Evolutionary conservation across 768 basidiomycete genomes (phyloP).

Genomic region (Fomitopsis serialis): DNA sequence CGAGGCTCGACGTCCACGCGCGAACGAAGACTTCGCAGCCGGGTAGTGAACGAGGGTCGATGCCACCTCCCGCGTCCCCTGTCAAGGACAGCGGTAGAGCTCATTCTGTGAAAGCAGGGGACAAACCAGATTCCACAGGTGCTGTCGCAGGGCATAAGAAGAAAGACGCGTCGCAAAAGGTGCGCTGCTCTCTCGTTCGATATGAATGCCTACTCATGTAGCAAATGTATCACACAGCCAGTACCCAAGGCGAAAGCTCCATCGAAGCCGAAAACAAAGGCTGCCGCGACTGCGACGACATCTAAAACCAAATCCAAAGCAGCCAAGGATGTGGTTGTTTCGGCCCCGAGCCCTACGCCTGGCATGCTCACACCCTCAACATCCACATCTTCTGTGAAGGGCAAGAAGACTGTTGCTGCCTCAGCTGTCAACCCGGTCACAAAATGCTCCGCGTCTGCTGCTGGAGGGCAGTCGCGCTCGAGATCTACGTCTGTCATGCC

Average conservation of each 20-base stretch:
- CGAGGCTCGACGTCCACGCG: constrained; percentile 7
- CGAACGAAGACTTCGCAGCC: constrained; percentile 11
- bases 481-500: constrained; percentile 71
- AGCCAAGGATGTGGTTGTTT: constrained; percentile 14
- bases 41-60: constrained; percentile 43
- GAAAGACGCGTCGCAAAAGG: constrained; percentile 20
- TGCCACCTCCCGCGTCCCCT: constrained; percentile 43
- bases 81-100: constrained; percentile 1
- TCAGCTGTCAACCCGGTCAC: constrained; percentile 18
- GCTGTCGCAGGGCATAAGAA: constrained; percentile 13
- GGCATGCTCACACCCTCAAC: constrained; percentile 9
- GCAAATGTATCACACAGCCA: constrained; percentile 5
- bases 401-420: constrained; percentile 21
- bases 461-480: constrained; percentile 39
- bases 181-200: constrained; percentile 1
- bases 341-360: constrained; percentile 8
- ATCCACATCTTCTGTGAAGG: constrained; percentile 11
- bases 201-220: background rate
- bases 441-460: constrained; percentile 22
- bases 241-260: constrained; percentile 16
- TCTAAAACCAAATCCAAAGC: constrained; percentile 22
- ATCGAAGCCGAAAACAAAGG: constrained; percentile 19
- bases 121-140: constrained; percentile 8
- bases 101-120: constrained; percentile 8
- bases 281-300: constrained; percentile 9